These are phyloP conservation scores for Ceratobasidium sp. DNA, from an alignment of 1,284 basidiomycete species.

Conservation along the genomic window DNA sequence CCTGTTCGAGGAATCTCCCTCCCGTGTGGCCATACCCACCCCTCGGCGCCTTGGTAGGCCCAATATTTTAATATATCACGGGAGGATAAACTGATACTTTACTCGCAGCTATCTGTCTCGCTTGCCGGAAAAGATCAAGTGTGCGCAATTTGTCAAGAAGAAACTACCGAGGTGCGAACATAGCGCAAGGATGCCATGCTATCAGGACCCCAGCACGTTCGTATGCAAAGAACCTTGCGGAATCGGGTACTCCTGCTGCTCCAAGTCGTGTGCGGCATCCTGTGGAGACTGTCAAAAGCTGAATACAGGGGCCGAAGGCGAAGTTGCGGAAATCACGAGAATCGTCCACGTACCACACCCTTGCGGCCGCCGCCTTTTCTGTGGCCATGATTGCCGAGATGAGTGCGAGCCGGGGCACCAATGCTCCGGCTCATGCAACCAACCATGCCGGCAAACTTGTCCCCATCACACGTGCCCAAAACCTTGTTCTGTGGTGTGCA, in stretches of 20 bases:
- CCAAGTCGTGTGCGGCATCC: constrained; percentile 64
- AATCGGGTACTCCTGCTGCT: constrained; percentile 64
- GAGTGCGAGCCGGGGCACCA: constrained; percentile 65
- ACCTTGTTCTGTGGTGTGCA: constrained; percentile 68
- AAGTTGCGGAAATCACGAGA: constrained; percentile 52
- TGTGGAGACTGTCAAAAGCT: constrained; percentile 67
- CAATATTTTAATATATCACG: neutral
- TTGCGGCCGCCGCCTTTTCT: constrained; percentile 68
- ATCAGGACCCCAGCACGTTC: constrained; percentile 58
- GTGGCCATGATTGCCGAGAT: constrained; percentile 68
- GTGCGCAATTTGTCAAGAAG: constrained; percentile 62
- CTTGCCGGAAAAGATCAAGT: constrained; percentile 58
- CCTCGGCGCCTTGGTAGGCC: constrained; percentile 56
- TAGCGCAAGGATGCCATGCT: constrained; percentile 62
- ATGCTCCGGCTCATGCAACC: constrained; percentile 64
- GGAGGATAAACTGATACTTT: constrained; percentile 4
- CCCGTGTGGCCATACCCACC: constrained; percentile 71
- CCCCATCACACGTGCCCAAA: constrained; percentile 64
- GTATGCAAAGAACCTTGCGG: constrained; percentile 64
- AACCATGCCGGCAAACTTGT: constrained; percentile 69
- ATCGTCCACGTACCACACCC: constrained; percentile 63
- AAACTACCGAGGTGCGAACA: constrained; percentile 71
- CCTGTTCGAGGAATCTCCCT: constrained; percentile 63
- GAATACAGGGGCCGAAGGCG: constrained; percentile 48
- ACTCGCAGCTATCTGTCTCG: constrained; percentile 63